Percentiles rank a stretch among this genome's conserved stretches.
These are phyloP conservation scores for Diutina scorzettiae DNA, from an alignment of 1,139 yeast species.

Conservation along the genomic window DNA sequence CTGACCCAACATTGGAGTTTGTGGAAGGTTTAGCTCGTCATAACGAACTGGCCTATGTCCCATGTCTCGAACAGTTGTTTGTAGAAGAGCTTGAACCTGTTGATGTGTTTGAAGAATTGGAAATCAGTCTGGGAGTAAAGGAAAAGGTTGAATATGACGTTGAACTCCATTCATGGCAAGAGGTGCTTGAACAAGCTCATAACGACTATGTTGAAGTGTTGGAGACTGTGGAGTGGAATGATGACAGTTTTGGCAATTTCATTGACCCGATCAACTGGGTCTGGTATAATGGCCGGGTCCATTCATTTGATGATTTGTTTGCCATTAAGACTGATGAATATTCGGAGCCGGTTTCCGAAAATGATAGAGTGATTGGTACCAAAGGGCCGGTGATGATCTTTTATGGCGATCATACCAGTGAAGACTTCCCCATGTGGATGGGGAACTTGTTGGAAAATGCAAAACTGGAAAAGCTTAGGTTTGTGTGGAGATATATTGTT, in stretches of 20 bases:
- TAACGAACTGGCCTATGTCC: background rate
- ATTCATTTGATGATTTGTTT: background rate
- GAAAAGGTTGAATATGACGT: background rate
- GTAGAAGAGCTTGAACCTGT: background rate
- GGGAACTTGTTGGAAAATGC: background rate
- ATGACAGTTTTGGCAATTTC: background rate
- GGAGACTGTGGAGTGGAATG: background rate
- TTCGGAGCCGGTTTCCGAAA: background rate
- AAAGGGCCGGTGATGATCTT: constrained; percentile 3
- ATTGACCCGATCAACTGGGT: background rate
- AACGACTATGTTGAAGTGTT: background rate
- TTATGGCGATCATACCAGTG: background rate
- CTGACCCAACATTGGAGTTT: background rate
- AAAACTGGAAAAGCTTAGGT: background rate
- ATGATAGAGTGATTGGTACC: background rate
- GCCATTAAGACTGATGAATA: background rate
- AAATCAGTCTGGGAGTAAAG: background rate
- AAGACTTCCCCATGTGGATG: background rate
- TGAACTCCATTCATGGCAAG: background rate
- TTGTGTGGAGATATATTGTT: constrained; percentile 3
- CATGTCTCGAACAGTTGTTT: background rate
- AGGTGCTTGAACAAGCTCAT: background rate
- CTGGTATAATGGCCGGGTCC: constrained; percentile 2
- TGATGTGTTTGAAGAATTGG: background rate
- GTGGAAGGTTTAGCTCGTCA: background rate